Evolutionary conservation across 495 filamentous ascomycete species (phyloP), one percentile per base, ranked within the genome.

Genomic region (Daldinia loculata): DNA sequence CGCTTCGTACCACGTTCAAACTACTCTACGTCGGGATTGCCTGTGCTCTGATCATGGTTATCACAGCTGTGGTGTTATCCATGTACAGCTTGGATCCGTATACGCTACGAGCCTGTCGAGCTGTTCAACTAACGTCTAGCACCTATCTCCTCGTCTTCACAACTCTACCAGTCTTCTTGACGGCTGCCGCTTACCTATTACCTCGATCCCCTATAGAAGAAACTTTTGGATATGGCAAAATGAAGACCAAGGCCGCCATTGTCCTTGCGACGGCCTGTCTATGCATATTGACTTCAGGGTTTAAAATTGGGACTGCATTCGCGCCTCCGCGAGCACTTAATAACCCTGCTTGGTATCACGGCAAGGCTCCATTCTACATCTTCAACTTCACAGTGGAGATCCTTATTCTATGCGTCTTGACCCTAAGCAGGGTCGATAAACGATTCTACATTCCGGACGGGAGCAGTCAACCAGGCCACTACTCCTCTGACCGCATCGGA

Each of bases 321-420:
- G 77, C 83, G 48, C 74, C 84, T 0, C 75, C 66, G 8, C 82
- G 87, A 11, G 90, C 88, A 0, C 24, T 74, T 5, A 77, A 53
- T 7, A 36, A 91, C 55, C 90, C 92, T 6, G 84, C 89, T 2
- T 90, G 88, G 84, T 96, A 90, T 66, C 84, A 91, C 65, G 81
- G 76, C 65, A 91, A 90, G 74, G 84, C 88, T 4, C 87, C 86
- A 60, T 97, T 95, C 80, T 97, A 94, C 78, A 74, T 88, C 67
- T 93, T 97, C 83, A 87, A 89, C 72, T 94, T 95, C 68, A 78
- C 75, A 0, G 77, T 94, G 12, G 95, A 98, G 79, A 78, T 93
- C 32, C 19, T 89, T 1, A 87, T 94, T 3, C 83, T 95, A 2
- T 78, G 77, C 15, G 68, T 90, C 3, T 92, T 90, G 74, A 84